Conservation (phyloP, 2,329 filamentous ascomycete species). For the Diaporthe velutina region DNA sequence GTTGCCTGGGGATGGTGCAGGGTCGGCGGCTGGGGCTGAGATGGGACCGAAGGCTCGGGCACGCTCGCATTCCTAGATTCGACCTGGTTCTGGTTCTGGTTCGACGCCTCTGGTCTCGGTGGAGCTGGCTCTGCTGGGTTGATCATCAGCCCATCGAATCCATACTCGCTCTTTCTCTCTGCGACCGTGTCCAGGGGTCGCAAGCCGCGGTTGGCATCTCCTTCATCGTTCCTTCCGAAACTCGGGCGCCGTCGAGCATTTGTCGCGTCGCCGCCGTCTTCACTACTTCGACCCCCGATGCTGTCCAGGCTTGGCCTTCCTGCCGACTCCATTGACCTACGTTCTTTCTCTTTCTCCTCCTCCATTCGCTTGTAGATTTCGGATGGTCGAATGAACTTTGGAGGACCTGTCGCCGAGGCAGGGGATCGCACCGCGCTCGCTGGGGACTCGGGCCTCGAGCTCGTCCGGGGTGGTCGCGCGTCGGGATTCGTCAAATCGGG, state of each 20-base stretch:
- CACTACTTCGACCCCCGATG: slow-evolving; percentile 46
- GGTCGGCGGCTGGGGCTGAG: slow-evolving; percentile 22
- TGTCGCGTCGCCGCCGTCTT: slow-evolving; percentile 36
- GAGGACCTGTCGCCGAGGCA: slow-evolving; percentile 60
- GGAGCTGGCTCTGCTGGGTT: slow-evolving; percentile 40
- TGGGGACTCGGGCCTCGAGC: slow-evolving; percentile 56
- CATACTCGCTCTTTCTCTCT: slow-evolving; percentile 72
- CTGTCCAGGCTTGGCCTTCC: slow-evolving; percentile 68
- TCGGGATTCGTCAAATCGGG: slow-evolving; percentile 43
- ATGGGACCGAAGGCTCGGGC: slow-evolving; percentile 5
- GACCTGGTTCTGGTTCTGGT: slow-evolving; percentile 20
- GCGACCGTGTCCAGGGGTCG: slow-evolving; percentile 65
- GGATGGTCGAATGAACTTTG: slow-evolving; percentile 78
- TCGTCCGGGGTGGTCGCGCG: slow-evolving; percentile 40
- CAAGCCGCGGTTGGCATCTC: slow-evolving; percentile 51
- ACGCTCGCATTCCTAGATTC: background rate
- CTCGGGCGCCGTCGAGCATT: slow-evolving; percentile 42
- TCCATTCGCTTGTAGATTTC: slow-evolving; percentile 82
- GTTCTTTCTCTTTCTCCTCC: slow-evolving; percentile 72
- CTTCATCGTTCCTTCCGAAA: slow-evolving; percentile 51
- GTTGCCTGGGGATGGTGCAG: slow-evolving; percentile 30
- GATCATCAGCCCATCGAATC: slow-evolving; percentile 58
- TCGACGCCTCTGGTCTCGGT: slow-evolving; percentile 29
- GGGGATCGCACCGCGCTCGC: slow-evolving; percentile 48
- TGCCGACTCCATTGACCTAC: slow-evolving; percentile 68